A percentile compares a stretch with the other conserved stretches of the same genome.
Conservation (phyloP, 1,139 yeast species). For the Tardiomyces blankii region DNA sequence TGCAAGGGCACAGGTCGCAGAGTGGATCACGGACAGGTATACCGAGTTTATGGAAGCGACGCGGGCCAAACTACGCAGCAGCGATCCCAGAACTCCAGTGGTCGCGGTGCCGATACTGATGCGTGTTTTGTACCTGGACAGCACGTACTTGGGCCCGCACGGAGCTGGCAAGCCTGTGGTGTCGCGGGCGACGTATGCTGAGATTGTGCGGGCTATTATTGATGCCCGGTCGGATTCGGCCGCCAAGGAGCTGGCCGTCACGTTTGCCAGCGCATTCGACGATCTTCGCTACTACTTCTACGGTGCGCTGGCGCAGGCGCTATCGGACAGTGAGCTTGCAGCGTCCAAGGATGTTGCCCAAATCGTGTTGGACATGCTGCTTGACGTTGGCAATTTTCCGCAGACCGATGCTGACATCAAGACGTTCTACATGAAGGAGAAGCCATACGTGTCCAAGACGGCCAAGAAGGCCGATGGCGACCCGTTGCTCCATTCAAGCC, state of each 20-base stretch:
- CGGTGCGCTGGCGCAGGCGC: background rate
- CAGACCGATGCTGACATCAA: too few relatives aligned
- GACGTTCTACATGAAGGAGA: too few relatives aligned
- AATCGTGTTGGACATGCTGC: too few relatives aligned
- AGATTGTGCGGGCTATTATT: too few relatives aligned
- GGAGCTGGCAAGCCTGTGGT: too few relatives aligned
- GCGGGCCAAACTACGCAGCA: background rate
- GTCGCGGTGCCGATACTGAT: background rate
- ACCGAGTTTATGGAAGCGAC: background rate
- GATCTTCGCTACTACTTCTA: background rate
- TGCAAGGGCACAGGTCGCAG: background rate
- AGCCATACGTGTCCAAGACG: background rate
- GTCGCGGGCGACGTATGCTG: too few relatives aligned
- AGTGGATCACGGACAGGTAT: background rate
- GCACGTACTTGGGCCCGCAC: background rate
- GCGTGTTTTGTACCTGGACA: background rate
- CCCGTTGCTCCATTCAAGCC: conserved; percentile 1
- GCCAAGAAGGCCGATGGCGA: background rate
- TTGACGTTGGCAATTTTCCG: too few relatives aligned
- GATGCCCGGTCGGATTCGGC: too few relatives aligned
- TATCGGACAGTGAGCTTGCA: too few relatives aligned
- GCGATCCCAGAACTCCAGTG: background rate
- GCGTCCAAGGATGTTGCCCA: too few relatives aligned
- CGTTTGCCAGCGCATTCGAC: background rate
- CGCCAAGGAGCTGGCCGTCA: background rate